Base-by-base conservation (phyloP, 2,329 filamentous ascomycete genomes). In the Xylaria polymorpha region DNA sequence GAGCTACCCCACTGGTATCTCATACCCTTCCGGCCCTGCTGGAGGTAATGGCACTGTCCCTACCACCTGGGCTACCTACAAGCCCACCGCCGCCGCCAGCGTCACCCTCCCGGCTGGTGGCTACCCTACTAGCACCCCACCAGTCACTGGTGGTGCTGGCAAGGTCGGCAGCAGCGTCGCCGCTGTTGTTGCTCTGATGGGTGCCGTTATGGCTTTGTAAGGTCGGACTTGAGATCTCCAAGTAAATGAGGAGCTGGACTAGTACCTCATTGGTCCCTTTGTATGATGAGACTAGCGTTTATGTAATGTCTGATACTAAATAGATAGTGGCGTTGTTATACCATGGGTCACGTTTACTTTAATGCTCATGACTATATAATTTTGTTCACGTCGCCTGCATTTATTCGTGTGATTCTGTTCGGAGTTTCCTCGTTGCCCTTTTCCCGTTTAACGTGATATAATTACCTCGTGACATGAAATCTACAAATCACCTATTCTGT, bases 131-230 rank as follows among this genome's bases (percentile, higher is more conserved):
- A 39, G 44, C 3, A 67, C 64, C 25, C 61, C 61, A 7, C 50
- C 55, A 6, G 59, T 43, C 6, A 66, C 58, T 12, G 71, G 73
- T 15, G 77, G 74, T 60, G 76, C 73, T 9, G 70, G 67, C 22
- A 77, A 76, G 72, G 55, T 77, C 20, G 71, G 71, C 56, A 72
- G 73, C 65, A 74, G 76, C 59, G 43, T 74, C 20, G 74, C 70
- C 51, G 74, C 72, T 29, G 68, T 67, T 20, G 18, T 77, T 9
- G 77, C 74, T 61, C 20, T 74, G 35, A 62, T 71, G 43, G 75
- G 71, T 50, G 74, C 70, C 44, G 65, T 75, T 7, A 61, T 74
- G 29, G 72, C 73, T 29, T 63, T 78, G 69, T 69, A 69, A 55
- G 43, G 25, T 44, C 5, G 32, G 14, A 20, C 2, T 4, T 35